Conservation (phyloP, 768 basidiomycete genomes). For the Ramaria sp. region DNA sequence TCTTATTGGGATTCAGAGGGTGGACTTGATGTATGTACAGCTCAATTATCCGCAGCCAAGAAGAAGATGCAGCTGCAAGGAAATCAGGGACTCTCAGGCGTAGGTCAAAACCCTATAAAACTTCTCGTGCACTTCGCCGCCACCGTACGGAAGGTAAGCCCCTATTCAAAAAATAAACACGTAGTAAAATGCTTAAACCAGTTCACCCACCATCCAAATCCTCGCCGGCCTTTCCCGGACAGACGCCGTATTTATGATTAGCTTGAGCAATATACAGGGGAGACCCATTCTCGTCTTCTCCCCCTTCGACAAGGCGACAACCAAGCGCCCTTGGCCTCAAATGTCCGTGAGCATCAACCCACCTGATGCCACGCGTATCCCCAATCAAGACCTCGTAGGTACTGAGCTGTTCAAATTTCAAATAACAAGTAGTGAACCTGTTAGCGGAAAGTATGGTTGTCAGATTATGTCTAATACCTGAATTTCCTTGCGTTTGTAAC, state of each 20-base stretch:
- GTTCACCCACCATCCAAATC: slow-evolving; percentile 35
- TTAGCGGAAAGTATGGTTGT: not conserved
- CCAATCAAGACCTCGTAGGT: slow-evolving; percentile 66
- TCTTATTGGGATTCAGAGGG: too few species aligned
- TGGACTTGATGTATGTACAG: too few species aligned
- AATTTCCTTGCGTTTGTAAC: slow-evolving; percentile 47
- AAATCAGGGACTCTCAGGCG: not conserved
- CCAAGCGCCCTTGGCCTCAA: slow-evolving; percentile 35
- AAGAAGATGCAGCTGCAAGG: not conserved
- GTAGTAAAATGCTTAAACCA: not conserved
- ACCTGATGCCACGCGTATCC: slow-evolving; percentile 41
- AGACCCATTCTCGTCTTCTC: slow-evolving; percentile 50
- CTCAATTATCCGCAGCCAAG: too few species aligned
- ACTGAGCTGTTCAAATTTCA: slow-evolving; percentile 32
- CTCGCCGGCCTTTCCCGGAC: slow-evolving; percentile 57
- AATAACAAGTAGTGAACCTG: not conserved
- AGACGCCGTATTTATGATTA: slow-evolving; percentile 35
- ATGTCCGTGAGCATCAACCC: slow-evolving; percentile 41
- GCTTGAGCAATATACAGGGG: slow-evolving; percentile 54
- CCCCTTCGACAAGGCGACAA: slow-evolving; percentile 53
- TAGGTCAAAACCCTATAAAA: slow-evolving; percentile 1
- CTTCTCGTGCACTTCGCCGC: slow-evolving; percentile 1
- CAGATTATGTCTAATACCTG: slow-evolving; percentile 29
- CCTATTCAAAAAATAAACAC: not conserved
- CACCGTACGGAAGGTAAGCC: slow-evolving; percentile 3